Conservation (phyloP, 2,329 filamentous ascomycete genomes). For the Daldinia sp. region DNA sequence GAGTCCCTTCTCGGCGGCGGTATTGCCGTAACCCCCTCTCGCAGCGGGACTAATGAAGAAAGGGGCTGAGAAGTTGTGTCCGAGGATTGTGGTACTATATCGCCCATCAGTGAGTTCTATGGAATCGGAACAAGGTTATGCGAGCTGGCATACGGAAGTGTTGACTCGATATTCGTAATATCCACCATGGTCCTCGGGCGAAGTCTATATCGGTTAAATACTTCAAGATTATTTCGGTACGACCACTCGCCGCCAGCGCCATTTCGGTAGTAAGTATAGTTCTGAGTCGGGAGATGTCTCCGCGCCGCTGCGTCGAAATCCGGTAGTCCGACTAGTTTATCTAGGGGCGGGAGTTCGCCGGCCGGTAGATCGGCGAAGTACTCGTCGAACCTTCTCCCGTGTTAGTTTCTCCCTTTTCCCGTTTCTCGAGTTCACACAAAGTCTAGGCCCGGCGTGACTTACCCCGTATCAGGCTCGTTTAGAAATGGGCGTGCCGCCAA, state of each 20-base stretch:
- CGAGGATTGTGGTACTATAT: conserved; percentile 51
- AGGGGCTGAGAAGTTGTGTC: conserved; percentile 53
- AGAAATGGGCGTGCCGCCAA: conserved; percentile 55
- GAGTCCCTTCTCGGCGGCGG: conserved; percentile 51
- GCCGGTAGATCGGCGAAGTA: conserved; percentile 47
- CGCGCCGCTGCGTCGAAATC: conserved; percentile 64
- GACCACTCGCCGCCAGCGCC: conserved; percentile 64
- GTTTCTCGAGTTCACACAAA: not conserved
- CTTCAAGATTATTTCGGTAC: conserved; percentile 65
- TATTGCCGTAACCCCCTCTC: conserved; percentile 50
- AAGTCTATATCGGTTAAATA: conserved; percentile 58
- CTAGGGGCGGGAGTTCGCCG: conserved; percentile 52
- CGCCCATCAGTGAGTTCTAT: conserved; percentile 21
- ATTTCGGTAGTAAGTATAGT: conserved; percentile 66
- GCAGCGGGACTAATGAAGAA: conserved; percentile 55
- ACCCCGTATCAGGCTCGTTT: conserved; percentile 55
- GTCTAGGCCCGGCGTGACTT: not conserved
- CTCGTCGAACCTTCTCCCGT: conserved; percentile 48
- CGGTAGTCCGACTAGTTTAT: conserved; percentile 57
- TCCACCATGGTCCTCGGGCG: conserved; percentile 60
- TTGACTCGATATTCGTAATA: conserved; percentile 53
- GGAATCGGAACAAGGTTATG: not conserved
- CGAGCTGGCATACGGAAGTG: conserved; percentile 41
- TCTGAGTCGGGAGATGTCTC: conserved; percentile 54
- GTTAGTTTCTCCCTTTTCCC: conserved; percentile 7